Conservation (phyloP, 208 protist species). For the Crithidia acanthocephali region DNA sequence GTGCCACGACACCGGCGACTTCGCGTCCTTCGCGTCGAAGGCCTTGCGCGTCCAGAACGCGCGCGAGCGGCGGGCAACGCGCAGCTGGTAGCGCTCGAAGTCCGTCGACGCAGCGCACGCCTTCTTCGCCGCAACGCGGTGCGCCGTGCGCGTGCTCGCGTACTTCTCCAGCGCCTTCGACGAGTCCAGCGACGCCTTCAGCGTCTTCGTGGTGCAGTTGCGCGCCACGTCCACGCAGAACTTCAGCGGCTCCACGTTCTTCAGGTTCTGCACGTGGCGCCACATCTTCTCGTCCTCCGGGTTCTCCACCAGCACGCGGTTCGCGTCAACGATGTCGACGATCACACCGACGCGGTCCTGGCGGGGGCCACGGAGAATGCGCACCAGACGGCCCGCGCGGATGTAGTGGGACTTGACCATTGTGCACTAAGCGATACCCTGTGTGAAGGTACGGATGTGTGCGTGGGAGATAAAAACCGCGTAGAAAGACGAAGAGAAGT, state of each 20-base stretch:
- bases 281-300: slow-evolving; percentile 90
- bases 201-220: slow-evolving; percentile 77
- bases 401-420: slow-evolving; percentile 79
- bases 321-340: slow-evolving; percentile 91
- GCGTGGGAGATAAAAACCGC: background rate
- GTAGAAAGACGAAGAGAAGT: slow-evolving; percentile 5
- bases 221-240: slow-evolving; percentile 62
- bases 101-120: slow-evolving; percentile 81
- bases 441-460: slow-evolving; percentile 15
- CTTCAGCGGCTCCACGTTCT: slow-evolving; percentile 89
- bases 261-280: slow-evolving; percentile 90
- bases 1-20: slow-evolving; percentile 90
- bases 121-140: slow-evolving; percentile 82
- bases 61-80: slow-evolving; percentile 89
- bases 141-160: slow-evolving; percentile 79
- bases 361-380: slow-evolving; percentile 63
- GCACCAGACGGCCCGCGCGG: slow-evolving; percentile 56
- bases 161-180: slow-evolving; percentile 89
- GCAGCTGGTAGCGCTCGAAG: slow-evolving; percentile 94
- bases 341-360: slow-evolving; percentile 76
- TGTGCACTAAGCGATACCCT: slow-evolving; percentile 41
- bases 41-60: slow-evolving; percentile 91
- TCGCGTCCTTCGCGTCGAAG: slow-evolving; percentile 91
- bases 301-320: slow-evolving; percentile 91
- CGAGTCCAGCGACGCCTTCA: slow-evolving; percentile 73